phyloP scores from a whole-genome alignment of 331 rosid species.

The Rosa hybrid region DNA sequence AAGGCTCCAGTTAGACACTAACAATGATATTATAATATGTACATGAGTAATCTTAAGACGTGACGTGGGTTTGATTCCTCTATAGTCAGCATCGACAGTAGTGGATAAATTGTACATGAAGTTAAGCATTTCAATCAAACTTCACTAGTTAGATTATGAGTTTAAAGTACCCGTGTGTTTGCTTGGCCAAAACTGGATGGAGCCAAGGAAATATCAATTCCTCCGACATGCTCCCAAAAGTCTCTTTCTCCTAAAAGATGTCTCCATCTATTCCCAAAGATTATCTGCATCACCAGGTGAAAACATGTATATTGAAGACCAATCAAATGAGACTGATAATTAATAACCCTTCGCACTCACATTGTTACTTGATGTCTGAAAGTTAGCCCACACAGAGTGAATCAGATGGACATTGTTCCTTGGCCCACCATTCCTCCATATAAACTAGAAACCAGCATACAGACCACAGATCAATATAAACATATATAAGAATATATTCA shows the following conservation, averaged over 20 bases:
- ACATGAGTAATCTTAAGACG: background rate
- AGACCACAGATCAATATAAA: background rate
- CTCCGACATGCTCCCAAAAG: constrained; percentile 96
- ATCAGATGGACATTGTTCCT: constrained; percentile 62
- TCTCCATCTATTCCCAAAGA: constrained; percentile 97
- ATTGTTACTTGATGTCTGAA: constrained; percentile 89
- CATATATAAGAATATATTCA: background rate
- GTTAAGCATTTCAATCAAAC: background rate
- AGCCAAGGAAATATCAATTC: constrained; percentile 81
- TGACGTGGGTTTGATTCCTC: background rate
- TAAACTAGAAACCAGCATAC: constrained; percentile 45
- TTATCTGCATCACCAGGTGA: constrained; percentile 59
- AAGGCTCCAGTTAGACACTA: background rate
- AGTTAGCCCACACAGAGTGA: constrained; percentile 96
- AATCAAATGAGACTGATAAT: background rate
- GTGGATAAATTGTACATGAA: background rate
- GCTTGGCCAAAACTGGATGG: constrained; percentile 99
- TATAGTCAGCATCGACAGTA: background rate
- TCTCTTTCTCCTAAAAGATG: constrained; percentile 89
- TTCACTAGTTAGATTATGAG: constrained; percentile 9
- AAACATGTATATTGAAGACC: background rate
- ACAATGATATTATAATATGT: background rate
- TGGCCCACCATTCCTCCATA: constrained; percentile 90
- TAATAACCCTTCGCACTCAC: constrained; percentile 49
- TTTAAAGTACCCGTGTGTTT: constrained; percentile 70